A percentile compares a stretch with the other conserved stretches of the same genome.
phyloP scores from a whole-genome alignment of 225 moss, liverwort and hornwort genomes.

The Ulota crispa region DNA sequence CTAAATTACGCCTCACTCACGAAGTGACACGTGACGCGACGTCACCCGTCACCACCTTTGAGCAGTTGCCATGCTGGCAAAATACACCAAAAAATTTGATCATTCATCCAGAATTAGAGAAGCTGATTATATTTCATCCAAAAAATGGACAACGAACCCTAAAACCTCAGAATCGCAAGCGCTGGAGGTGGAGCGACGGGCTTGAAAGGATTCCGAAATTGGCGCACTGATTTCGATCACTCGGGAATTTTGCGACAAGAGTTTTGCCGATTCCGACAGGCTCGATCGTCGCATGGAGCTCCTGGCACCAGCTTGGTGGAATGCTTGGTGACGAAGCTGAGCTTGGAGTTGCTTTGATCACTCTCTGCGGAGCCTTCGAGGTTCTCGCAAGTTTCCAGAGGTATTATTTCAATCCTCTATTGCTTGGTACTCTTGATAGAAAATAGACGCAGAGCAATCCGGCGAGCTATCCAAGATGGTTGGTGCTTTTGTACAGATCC shows the following conservation, averaged over 20 bases:
- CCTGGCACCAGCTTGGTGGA: not conserved
- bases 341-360: constrained; percentile 17
- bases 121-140: not conserved
- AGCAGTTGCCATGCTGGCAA: not conserved
- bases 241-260: not conserved
- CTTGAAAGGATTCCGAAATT: not conserved
- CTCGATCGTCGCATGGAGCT: not conserved
- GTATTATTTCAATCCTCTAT: not conserved
- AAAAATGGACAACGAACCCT: not conserved
- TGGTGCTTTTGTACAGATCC: not conserved
- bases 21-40: not conserved
- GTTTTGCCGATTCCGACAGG: not conserved
- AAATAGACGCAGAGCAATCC: not conserved
- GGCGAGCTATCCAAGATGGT: not conserved
- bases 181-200: not conserved
- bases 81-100: too few relatives aligned
- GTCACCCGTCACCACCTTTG: not conserved
- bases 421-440: not conserved
- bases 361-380: not conserved
- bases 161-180: not conserved
- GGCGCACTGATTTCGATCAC: not conserved
- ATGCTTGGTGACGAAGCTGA: constrained; percentile 7
- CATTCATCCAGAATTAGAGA: not conserved
- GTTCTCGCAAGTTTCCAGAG: constrained; percentile 12
- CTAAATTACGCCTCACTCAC: not conserved